A percentile compares a stretch with the other conserved stretches of the same genome.
These are phyloP conservation scores for Aspergillus bertholletiae DNA, from an alignment of 495 filamentous ascomycete species.

Conservation along the genomic window DNA sequence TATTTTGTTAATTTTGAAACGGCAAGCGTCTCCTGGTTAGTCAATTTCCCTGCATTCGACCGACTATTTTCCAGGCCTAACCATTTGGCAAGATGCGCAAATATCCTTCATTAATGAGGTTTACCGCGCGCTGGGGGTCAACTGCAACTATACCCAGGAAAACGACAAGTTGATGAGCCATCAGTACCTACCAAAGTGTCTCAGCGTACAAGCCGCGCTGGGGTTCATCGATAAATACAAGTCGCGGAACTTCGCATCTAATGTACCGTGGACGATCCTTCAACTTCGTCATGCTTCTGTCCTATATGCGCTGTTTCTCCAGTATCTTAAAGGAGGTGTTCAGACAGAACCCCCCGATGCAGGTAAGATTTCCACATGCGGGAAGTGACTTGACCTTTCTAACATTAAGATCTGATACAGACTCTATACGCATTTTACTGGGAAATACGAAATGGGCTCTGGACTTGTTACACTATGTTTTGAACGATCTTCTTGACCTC, in stretches of 20 bases:
- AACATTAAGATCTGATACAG: conserved; percentile 22
- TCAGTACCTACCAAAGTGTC: conserved; percentile 60
- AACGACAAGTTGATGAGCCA: conserved; percentile 70
- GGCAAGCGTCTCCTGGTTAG: conserved; percentile 47
- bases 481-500: conserved; percentile 63
- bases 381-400: conserved; percentile 18
- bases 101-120: conserved; percentile 59
- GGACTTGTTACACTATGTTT: conserved; percentile 64
- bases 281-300: conserved; percentile 68
- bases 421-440: conserved; percentile 39
- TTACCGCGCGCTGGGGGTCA: conserved; percentile 61
- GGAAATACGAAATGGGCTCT: conserved; percentile 60
- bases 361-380: conserved; percentile 36
- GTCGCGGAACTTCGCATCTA: conserved; percentile 58
- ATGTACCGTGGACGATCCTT: conserved; percentile 70
- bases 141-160: conserved; percentile 67
- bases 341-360: conserved; percentile 61
- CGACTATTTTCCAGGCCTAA: background rate
- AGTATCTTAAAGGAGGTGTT: conserved; percentile 36
- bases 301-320: conserved; percentile 59
- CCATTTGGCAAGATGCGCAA: conserved; percentile 30
- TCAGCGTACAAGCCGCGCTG: conserved; percentile 67
- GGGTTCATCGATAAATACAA: conserved; percentile 59
- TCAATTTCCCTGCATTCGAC: conserved; percentile 12
- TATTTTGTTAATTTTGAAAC: conserved; percentile 59